Evolutionary conservation across 2,329 filamentous ascomycete species (phyloP).

Genomic region (Mycosphaerelloides madeirae): DNA sequence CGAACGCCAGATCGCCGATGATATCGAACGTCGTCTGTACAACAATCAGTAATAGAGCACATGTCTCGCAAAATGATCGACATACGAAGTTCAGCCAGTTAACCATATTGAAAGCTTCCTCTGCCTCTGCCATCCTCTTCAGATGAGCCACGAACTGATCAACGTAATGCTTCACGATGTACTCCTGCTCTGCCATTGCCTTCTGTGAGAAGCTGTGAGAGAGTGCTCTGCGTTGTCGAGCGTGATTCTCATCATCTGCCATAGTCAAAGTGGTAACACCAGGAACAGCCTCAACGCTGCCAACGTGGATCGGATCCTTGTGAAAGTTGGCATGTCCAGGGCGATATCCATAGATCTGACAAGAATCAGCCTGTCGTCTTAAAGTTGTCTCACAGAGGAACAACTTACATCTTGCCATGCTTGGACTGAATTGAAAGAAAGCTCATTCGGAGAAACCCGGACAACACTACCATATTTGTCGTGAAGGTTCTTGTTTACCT

Average conservation of each 20-base stretch:
- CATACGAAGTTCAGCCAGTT: constrained; percentile 33
- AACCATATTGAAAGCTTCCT: constrained; percentile 18
- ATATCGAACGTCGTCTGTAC: too few species aligned
- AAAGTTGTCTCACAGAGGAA: constrained; percentile 28
- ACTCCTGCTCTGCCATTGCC: constrained; percentile 38
- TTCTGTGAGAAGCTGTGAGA: constrained; percentile 40
- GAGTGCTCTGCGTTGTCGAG: constrained; percentile 35
- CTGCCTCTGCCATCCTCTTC: constrained; percentile 22
- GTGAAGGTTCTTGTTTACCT: constrained; percentile 41
- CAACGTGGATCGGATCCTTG: constrained; percentile 34
- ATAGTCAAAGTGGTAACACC: constrained; percentile 27
- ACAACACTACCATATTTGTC: constrained; percentile 34
- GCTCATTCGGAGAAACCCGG: constrained; percentile 5
- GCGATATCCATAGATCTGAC: constrained; percentile 36
- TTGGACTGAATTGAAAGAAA: constrained; percentile 3
- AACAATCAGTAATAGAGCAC: too few species aligned
- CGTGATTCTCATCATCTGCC: constrained; percentile 37
- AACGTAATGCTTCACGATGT: constrained; percentile 35
- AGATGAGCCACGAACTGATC: constrained; percentile 37
- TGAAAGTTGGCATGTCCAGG: constrained; percentile 24
- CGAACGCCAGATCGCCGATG: constrained; percentile 21
- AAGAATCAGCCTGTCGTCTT: constrained; percentile 31
- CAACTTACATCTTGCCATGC: constrained; percentile 23
- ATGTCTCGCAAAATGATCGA: too few species aligned
- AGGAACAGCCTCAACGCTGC: constrained; percentile 32